Percentiles rank a stretch among this genome's conserved stretches.
phyloP scores from a whole-genome alignment of 2,329 filamentous ascomycete genomes.

The Cladosporium velox region DNA sequence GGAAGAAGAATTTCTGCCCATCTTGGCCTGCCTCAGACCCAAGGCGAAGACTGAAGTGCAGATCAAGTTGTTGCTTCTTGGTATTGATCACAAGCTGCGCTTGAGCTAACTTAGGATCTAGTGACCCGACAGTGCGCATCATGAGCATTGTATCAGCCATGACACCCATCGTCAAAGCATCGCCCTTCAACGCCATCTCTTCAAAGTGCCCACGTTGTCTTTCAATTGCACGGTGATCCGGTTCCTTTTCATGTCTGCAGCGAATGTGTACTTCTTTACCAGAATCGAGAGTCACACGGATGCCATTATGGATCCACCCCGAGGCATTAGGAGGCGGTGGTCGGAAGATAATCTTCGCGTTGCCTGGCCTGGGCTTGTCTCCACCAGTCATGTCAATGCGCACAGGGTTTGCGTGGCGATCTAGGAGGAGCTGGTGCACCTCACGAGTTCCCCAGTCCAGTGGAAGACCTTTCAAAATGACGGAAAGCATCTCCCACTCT shows the following conservation, averaged over 20 bases:
- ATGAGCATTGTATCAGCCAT: slow-evolving; percentile 60
- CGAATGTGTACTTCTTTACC: slow-evolving; percentile 3
- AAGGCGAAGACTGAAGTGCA: not conserved
- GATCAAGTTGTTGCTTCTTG: not conserved
- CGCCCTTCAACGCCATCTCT: not conserved
- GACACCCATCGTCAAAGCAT: slow-evolving; percentile 56
- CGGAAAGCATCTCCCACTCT: slow-evolving; percentile 23
- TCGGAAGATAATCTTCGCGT: slow-evolving; percentile 27
- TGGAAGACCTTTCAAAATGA: slow-evolving; percentile 26
- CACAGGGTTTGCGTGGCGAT: slow-evolving; percentile 23
- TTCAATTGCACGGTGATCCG: not conserved
- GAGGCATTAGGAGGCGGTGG: slow-evolving; percentile 27
- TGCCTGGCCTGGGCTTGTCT: slow-evolving; percentile 1
- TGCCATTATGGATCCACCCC: slow-evolving; percentile 22
- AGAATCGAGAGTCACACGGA: slow-evolving; percentile 9
- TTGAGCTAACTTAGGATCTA: slow-evolving; percentile 20
- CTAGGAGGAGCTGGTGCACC: slow-evolving; percentile 26
- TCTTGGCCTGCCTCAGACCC: not conserved
- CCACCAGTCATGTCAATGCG: slow-evolving; percentile 27
- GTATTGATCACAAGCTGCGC: slow-evolving; percentile 27
- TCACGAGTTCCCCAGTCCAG: slow-evolving; percentile 27
- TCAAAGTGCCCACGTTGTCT: not conserved
- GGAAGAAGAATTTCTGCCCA: slow-evolving; percentile 27
- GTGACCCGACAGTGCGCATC: slow-evolving; percentile 52
- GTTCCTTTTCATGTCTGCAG: not conserved